These are phyloP conservation scores for Benincasa hispida DNA, from an alignment of 306 rosid species.

Conservation along the genomic window DNA sequence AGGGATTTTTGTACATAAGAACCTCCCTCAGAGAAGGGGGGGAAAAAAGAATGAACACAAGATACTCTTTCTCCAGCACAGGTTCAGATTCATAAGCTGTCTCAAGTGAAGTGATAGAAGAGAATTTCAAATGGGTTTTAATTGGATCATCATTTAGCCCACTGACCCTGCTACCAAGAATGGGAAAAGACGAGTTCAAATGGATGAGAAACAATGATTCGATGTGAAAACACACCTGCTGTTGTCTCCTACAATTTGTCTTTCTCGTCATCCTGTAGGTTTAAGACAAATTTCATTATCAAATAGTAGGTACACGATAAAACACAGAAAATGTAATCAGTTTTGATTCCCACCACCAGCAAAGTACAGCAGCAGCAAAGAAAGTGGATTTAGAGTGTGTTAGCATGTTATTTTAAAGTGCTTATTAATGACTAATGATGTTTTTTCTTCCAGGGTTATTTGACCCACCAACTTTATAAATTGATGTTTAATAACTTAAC, in stretches of 20 bases:
- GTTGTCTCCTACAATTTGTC: slow-evolving; percentile 12
- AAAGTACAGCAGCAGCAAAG: not conserved
- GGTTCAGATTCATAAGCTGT: not conserved
- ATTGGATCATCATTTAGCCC: not conserved
- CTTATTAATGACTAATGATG: not conserved
- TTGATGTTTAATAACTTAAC: too few species aligned
- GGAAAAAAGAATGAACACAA: not conserved
- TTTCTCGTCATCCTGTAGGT: slow-evolving; percentile 42
- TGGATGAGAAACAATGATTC: not conserved
- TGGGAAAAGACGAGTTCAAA: not conserved
- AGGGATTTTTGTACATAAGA: not conserved
- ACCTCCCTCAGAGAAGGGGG: not conserved
- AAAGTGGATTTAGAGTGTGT: not conserved
- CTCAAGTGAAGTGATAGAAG: not conserved
- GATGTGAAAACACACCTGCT: not conserved
- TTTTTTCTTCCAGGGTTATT: too few species aligned
- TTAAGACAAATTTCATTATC: not conserved
- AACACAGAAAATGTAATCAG: not conserved
- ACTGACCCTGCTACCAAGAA: not conserved
- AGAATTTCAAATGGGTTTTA: not conserved
- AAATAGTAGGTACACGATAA: not conserved
- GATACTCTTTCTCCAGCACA: not conserved
- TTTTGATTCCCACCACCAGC: not conserved
- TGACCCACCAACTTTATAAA: too few species aligned
- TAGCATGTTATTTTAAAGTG: not conserved